Evolutionary conservation across 2,329 filamentous ascomycete species (phyloP), one percentile per base, ranked within the genome.

Genomic region (Colletotrichum abscissum): DNA sequence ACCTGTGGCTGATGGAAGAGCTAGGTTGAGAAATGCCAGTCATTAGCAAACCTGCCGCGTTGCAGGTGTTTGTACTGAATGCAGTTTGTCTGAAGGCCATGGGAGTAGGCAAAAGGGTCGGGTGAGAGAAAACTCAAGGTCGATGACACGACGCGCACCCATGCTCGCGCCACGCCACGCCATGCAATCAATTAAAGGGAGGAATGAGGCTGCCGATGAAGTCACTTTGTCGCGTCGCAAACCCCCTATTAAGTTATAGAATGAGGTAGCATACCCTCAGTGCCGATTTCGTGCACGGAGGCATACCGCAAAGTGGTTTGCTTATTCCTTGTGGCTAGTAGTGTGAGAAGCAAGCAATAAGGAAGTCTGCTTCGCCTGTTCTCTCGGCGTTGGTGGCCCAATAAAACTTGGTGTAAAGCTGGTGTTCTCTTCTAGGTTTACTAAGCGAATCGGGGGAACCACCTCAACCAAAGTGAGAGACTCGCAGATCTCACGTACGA

Each of bases 151-250:
- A 65, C 42, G 55, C 55, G 68, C 7, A 12, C 63, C 28, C 19
- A 16, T 19, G 60, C 46, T 56, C 55, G 63, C 42, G 55, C 42
- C 55, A 46, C 33, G 55, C 38, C 35, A 16, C 12, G 30, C 54
- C 55, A 55, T 67, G 69, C 69, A 67, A 67, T 68, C 42, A 68
- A 62, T 68, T 49, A 62, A 68, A 57, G 22, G 49, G 55, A 56
- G 42, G 55, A 67, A 54, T 55, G 63, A 28, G 49, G 55, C 22
- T n/a, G 30, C 33, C 14, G 33, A 49, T 38, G 58, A 58, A 30
- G 49, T 46, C 58, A 46, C 67, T 52, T 7, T 65, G 22, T 30
- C 28, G 9, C 11, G 11, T 8, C 16, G 6, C 35, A 7, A 42
- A 42, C 12, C 24, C 42, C 42, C 16, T 49, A 49, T 49, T 19